Base-by-base conservation (phyloP, 2,329 filamentous ascomycete species). In the Kalmusia sp. region DNA sequence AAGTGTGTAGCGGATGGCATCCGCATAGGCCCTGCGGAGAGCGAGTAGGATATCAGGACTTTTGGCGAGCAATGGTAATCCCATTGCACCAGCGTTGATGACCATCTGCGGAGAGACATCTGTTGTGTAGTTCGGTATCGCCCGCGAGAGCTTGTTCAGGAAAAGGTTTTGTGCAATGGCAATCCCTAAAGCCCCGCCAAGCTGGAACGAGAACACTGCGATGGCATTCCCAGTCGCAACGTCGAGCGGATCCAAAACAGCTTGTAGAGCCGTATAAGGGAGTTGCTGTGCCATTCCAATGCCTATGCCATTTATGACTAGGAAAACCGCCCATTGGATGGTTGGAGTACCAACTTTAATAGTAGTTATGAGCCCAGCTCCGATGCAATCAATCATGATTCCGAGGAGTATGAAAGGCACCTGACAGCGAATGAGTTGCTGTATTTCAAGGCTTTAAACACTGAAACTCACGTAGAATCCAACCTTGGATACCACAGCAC, bases 201-300 rank as follows among this genome's bases (percentile, higher is more conserved):
- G 37, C 21, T 54, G 44, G 21, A 43, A 54, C 15, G 30, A 5
- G 21, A 54, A 49, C 25, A 33, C 30, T 33, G 30, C 12, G 30
- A 33, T 33, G 12, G 30, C 51, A 28, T 54, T 54, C 8, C 51
- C 51, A 4, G 39, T 54, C 2, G 31, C 24, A 8, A 44, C 28
- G n/a, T 50, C 30, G 4, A 8, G 28, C 22, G 43, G 25, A 6
- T 52, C 14, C 35, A 59, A 24, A 3, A 57, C 43, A 3, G 34
- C 41, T 28, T 21, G 35, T 12, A 48, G 25, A 9, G 55, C 43
- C 15, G 47, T 55, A 31, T 54, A 51, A 12, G 52, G 58, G 24
- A 53, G 22, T 43, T 55, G 55, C 25, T 55, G 43, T 31, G 31
- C 51, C 19, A 24, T 21, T 6, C 55, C 58, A 30, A 35, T 47